Conservation (phyloP, 495 filamentous ascomycete genomes). For the Aspergillus sparsus region DNA sequence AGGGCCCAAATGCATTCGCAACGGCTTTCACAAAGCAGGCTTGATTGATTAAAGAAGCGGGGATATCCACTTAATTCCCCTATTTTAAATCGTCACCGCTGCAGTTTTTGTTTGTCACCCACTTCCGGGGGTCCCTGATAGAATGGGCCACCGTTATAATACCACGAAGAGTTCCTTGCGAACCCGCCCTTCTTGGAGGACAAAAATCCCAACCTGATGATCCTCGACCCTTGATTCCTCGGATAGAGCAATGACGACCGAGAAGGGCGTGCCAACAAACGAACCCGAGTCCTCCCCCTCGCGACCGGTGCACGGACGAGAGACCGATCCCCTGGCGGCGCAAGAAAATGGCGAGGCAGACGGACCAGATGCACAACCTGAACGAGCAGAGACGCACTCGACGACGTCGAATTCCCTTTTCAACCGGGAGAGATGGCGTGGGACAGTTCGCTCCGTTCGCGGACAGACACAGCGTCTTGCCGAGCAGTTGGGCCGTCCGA, state of each 20-base stretch:
- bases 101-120: too few species aligned
- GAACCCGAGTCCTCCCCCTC: neutral
- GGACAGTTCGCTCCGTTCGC: constrained; percentile 9
- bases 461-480: constrained; percentile 6
- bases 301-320: too few species aligned
- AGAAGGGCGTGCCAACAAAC: neutral
- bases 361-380: constrained; percentile 18
- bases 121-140: too few species aligned
- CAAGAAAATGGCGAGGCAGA: constrained; percentile 19
- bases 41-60: neutral
- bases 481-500: constrained; percentile 3
- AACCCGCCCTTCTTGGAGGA: too few species aligned
- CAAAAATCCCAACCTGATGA: too few species aligned
- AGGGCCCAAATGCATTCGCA: neutral
- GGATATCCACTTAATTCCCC: too few species aligned
- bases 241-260: neutral
- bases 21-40: neutral
- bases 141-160: too few species aligned
- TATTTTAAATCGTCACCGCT: too few species aligned
- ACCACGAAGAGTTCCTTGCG: too few species aligned
- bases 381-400: neutral
- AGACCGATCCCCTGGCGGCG: neutral
- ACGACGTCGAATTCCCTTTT: neutral
- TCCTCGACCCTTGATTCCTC: too few species aligned
- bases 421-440: constrained; percentile 11